These are phyloP conservation scores for Pleurostoma richardsiae DNA, from an alignment of 2,329 filamentous ascomycete genomes.

Conservation along the genomic window DNA sequence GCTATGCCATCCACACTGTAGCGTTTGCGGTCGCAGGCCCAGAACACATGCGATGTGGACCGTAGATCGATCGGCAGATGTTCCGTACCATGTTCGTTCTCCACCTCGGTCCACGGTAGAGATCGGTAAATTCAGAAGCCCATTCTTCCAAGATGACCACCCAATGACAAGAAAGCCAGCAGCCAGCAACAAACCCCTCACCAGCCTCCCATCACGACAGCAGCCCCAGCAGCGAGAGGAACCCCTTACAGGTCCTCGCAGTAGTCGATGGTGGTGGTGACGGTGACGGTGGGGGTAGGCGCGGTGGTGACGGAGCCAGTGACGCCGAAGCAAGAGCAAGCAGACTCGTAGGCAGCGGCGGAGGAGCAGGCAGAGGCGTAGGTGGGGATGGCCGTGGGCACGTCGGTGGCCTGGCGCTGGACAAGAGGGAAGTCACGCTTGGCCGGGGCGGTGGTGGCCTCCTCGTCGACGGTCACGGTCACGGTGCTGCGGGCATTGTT, in stretches of 20 bases:
- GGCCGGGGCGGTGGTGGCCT: slow-evolving; percentile 12
- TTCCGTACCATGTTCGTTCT: too few species aligned
- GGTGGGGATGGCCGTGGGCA: slow-evolving; percentile 27
- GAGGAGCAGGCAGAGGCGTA: slow-evolving; percentile 33
- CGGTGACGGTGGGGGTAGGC: slow-evolving; percentile 30
- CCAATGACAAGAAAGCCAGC: neutral
- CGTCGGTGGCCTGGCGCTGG: slow-evolving; percentile 22
- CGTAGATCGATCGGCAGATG: too few species aligned
- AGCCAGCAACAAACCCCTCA: neutral
- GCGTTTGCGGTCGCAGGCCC: too few species aligned
- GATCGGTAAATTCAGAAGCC: too few species aligned
- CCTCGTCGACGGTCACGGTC: slow-evolving; percentile 27
- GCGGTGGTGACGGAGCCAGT: slow-evolving; percentile 31
- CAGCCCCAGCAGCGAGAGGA: neutral
- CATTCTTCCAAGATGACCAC: neutral
- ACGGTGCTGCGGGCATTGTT: slow-evolving; percentile 23
- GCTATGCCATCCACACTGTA: too few species aligned
- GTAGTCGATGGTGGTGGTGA: slow-evolving; percentile 34
- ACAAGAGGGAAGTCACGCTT: slow-evolving; percentile 19
- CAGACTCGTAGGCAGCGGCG: slow-evolving; percentile 29
- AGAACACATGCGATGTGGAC: too few species aligned
- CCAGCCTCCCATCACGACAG: too few species aligned
- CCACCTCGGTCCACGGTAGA: too few species aligned
- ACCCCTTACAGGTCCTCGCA: slow-evolving; percentile 27
- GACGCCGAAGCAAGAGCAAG: slow-evolving; percentile 40